Evolutionary conservation across 176 grass and related monocot genomes (phyloP).

Genomic region (Aegilops sharonensis): DNA sequence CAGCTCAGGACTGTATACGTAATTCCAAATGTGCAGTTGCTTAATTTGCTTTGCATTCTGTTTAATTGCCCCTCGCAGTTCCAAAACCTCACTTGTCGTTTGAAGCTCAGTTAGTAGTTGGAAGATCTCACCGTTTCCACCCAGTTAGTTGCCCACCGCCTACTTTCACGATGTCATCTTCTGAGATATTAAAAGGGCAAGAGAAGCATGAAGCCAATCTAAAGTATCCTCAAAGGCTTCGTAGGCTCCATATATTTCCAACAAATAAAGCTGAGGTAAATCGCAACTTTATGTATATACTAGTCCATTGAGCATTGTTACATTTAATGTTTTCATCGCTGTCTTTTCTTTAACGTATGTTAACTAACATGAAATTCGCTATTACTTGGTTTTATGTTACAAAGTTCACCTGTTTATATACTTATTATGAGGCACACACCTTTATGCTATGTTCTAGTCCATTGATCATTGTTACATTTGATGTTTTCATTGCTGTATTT

Average conservation of each 20-base stretch:
- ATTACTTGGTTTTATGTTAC: neutral
- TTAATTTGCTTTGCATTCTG: slow-evolving; percentile 21
- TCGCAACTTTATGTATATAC: slow-evolving; percentile 27
- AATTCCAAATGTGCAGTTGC: neutral
- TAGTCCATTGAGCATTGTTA: slow-evolving; percentile 11
- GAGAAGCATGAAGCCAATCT: slow-evolving; percentile 80
- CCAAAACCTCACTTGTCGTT: slow-evolving; percentile 86
- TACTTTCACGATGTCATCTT: slow-evolving; percentile 37
- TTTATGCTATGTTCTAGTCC: slow-evolving; percentile 10
- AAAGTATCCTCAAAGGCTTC: slow-evolving; percentile 90
- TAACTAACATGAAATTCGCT: neutral
- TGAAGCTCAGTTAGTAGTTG: slow-evolving; percentile 91
- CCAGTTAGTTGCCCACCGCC: slow-evolving; percentile 62
- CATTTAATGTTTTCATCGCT: neutral
- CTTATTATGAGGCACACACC: neutral
- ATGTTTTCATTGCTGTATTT: slow-evolving; percentile 9
- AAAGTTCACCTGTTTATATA: slow-evolving; percentile 10
- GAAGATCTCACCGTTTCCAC: slow-evolving; percentile 73
- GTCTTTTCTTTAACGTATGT: slow-evolving; percentile 11
- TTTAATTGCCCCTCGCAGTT: slow-evolving; percentile 53
- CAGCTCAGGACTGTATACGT: slow-evolving; percentile 11
- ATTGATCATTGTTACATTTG: slow-evolving; percentile 3
- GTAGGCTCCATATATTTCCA: slow-evolving; percentile 83
- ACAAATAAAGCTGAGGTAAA: slow-evolving; percentile 87
- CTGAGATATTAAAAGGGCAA: slow-evolving; percentile 68